Percentiles rank a stretch among this genome's conserved stretches.
phyloP scores from a whole-genome alignment of 2,329 filamentous ascomycete species.

The Plectosphaerella plurivora region DNA sequence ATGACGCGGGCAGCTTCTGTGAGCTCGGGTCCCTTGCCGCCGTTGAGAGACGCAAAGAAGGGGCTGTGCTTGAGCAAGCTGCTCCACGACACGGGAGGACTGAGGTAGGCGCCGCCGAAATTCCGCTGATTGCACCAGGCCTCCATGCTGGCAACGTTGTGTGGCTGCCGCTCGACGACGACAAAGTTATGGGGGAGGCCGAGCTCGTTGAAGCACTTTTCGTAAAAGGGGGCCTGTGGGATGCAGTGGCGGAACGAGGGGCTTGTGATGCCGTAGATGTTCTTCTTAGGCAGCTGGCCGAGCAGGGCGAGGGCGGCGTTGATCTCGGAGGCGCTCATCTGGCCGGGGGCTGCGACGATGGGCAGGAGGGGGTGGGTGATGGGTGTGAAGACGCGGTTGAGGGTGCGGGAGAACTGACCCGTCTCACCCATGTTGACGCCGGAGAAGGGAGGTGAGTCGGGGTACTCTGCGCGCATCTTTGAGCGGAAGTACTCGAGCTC shows the following conservation, averaged over 20 bases:
- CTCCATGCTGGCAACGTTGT: constrained; percentile 63
- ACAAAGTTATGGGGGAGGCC: constrained; percentile 81
- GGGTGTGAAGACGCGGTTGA: constrained; percentile 83
- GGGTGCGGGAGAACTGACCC: constrained; percentile 77
- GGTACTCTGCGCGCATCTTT: constrained; percentile 64
- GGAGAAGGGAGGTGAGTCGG: constrained; percentile 68
- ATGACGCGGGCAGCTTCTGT: constrained; percentile 76
- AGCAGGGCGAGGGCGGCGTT: constrained; percentile 74
- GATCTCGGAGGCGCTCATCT: constrained; percentile 81
- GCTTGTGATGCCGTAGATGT: constrained; percentile 75
- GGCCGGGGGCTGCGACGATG: constrained; percentile 79
- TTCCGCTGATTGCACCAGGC: constrained; percentile 66
- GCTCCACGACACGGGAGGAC: constrained; percentile 61
- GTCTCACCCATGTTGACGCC: constrained; percentile 83
- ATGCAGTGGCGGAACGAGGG: constrained; percentile 58
- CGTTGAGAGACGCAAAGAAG: constrained; percentile 47
- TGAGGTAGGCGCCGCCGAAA: constrained; percentile 80
- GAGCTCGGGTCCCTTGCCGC: constrained; percentile 50
- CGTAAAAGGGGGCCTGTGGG: constrained; percentile 78
- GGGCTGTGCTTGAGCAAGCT: constrained; percentile 53
- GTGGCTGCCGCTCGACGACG: constrained; percentile 66
- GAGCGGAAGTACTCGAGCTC: constrained; percentile 87
- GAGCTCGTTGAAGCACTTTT: constrained; percentile 77
- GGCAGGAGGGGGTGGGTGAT: constrained; percentile 83
- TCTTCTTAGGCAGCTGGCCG: constrained; percentile 74